Percentiles rank a stretch among this genome's conserved stretches.
Conservation (phyloP, 2,329 filamentous ascomycete species). For the Waltergamsia citrina region DNA sequence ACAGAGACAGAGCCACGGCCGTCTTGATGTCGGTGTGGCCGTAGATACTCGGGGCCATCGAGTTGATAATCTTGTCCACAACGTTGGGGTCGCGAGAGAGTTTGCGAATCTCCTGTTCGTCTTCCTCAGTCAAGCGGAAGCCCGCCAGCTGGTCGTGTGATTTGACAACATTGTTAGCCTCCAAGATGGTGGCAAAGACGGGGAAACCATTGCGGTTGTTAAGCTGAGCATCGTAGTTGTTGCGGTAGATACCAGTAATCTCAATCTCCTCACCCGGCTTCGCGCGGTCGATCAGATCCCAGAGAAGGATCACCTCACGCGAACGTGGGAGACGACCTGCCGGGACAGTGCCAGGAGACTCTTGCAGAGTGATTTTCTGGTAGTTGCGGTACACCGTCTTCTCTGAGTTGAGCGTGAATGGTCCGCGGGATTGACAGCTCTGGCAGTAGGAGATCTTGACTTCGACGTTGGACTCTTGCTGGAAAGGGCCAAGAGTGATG, state of each 20-base stretch:
- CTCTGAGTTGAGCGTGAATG: constrained; percentile 92
- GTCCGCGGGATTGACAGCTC: constrained; percentile 88
- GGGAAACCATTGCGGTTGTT: constrained; percentile 99
- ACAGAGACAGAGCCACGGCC: constrained; percentile 84
- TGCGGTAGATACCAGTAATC: constrained; percentile 91
- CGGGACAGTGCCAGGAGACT: constrained; percentile 93
- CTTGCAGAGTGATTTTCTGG: constrained; percentile 93
- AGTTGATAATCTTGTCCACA: constrained; percentile 84
- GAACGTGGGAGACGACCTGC: constrained; percentile 89
- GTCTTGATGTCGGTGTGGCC: constrained; percentile 97
- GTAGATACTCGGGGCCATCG: constrained; percentile 95
- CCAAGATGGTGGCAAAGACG: constrained; percentile 93
- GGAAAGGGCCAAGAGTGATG: constrained; percentile 86
- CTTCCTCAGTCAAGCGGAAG: constrained; percentile 89
- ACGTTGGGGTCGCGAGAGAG: constrained; percentile 87
- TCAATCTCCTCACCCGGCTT: constrained; percentile 98
- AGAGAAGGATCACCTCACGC: constrained; percentile 88
- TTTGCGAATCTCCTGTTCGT: constrained; percentile 81
- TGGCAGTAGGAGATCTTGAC: constrained; percentile 96
- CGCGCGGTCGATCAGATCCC: constrained; percentile 92
- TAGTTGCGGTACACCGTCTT: constrained; percentile 99
- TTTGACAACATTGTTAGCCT: constrained; percentile 96
- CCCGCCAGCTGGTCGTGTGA: constrained; percentile 95
- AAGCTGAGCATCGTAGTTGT: constrained; percentile 94
- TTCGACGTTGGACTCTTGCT: constrained; percentile 93